Evolutionary conservation across 495 filamentous ascomycete species (phyloP).

Genomic region (Aspergillus cavernicola): DNA sequence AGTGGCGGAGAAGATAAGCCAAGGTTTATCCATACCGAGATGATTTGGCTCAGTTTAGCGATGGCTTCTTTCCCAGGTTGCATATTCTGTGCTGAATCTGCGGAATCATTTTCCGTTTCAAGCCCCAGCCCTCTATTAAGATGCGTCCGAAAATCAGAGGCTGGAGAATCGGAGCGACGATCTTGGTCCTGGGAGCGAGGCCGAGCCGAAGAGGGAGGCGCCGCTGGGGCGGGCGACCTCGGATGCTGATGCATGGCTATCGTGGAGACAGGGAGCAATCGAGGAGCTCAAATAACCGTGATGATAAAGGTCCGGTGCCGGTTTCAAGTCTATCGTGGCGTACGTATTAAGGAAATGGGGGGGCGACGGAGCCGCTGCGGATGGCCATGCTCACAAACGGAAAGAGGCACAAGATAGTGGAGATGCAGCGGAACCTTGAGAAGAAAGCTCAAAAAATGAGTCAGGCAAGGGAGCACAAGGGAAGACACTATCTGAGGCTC

Average conservation of each 20-base stretch:
- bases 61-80: constrained; percentile 54
- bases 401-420: constrained; percentile 4
- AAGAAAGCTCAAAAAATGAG: constrained; percentile 5
- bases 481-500: constrained; percentile 10
- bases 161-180: constrained; percentile 30
- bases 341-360: constrained; percentile 32
- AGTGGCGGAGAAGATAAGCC: not conserved
- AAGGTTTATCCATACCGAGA: constrained; percentile 58
- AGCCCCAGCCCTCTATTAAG: constrained; percentile 36
- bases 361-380: constrained; percentile 27
- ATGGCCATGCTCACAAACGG: constrained; percentile 40
- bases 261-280: constrained; percentile 3
- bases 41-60: constrained; percentile 81
- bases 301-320: constrained; percentile 4
- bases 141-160: constrained; percentile 34
- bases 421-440: not conserved
- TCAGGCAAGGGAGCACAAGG: constrained; percentile 11
- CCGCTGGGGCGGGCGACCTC: constrained; percentile 61
- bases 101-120: constrained; percentile 40
- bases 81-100: constrained; percentile 35
- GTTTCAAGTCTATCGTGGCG: constrained; percentile 26
- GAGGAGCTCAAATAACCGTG: constrained; percentile 13
- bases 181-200: constrained; percentile 67
- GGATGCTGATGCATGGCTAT: constrained; percentile 77
- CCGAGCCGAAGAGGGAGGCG: constrained; percentile 61